phyloP scores from a whole-genome alignment of 192 early-diverging fungal genomes.

The Backusella circina region DNA sequence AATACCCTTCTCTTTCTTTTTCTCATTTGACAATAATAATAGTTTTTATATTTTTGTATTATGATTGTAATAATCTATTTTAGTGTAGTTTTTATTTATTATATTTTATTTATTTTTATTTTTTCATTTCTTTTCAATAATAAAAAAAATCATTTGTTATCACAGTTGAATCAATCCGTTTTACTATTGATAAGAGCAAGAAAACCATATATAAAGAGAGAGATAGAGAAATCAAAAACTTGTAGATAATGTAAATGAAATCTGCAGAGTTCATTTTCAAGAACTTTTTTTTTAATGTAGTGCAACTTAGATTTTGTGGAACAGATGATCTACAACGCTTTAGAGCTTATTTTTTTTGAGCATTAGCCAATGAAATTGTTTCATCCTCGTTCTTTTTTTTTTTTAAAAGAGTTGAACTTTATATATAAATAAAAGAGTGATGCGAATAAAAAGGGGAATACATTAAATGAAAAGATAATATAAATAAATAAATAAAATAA shows the following conservation, averaged over 20 bases:
- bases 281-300: not conserved
- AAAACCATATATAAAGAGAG: not conserved
- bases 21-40: not conserved
- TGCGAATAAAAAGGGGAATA: not conserved
- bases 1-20: not conserved
- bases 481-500: not conserved
- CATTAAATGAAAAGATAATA: slow-evolving; percentile 3
- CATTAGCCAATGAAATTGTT: not conserved
- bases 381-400: slow-evolving; percentile 1
- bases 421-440: not conserved
- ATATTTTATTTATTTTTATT: not conserved
- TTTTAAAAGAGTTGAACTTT: not conserved
- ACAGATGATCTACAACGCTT: not conserved
- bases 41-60: not conserved
- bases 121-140: not conserved
- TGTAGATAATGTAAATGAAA: not conserved
- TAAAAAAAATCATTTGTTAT: not conserved
- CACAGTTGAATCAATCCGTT: not conserved
- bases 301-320: not conserved
- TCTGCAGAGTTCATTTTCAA: not conserved
- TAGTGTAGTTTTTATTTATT: not conserved
- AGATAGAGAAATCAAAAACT: too few relatives aligned
- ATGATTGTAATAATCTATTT: not conserved
- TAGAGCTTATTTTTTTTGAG: not conserved
- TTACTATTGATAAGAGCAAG: not conserved